These are phyloP conservation scores for Bodo saltans DNA, from an alignment of 78 protist genomes.

Conservation along the genomic window DNA sequence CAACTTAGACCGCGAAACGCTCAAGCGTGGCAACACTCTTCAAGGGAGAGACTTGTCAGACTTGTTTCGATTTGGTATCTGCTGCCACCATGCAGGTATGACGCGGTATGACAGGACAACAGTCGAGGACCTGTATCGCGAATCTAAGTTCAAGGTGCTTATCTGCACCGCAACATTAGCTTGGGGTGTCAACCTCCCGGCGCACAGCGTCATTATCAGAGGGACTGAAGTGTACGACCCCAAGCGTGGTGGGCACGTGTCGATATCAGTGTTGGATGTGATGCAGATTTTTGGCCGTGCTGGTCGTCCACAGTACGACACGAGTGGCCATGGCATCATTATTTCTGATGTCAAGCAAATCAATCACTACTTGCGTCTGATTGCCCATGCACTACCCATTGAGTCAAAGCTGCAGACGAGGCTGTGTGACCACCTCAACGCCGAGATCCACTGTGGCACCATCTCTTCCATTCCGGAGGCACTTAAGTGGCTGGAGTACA, in stretches of 20 bases:
- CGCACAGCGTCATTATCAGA: conserved; percentile 92
- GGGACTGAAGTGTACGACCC: conserved; percentile 86
- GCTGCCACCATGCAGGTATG: conserved; percentile 95
- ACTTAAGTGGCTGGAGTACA: conserved; percentile 86
- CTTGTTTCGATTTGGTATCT: conserved; percentile 64
- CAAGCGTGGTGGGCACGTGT: conserved; percentile 68
- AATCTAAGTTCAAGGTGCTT: conserved; percentile 73
- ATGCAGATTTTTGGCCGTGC: conserved; percentile 97
- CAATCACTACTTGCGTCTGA: conserved; percentile 62
- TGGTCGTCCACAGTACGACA: conserved; percentile 98
- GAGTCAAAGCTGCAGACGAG: conserved; percentile 60
- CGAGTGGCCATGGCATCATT: conserved; percentile 85
- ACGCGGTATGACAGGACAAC: conserved; percentile 81
- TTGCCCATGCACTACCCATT: conserved; percentile 72
- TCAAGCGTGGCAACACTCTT: conserved; percentile 15
- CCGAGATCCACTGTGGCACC: conserved; percentile 96
- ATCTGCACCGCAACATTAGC: conserved; percentile 95
- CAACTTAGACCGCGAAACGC: neutral
- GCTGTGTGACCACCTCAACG: conserved; percentile 87
- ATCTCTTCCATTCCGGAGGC: conserved; percentile 86
- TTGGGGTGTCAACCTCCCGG: conserved; percentile 99
- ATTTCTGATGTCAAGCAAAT: conserved; percentile 83
- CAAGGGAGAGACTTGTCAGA: conserved; percentile 48
- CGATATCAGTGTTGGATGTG: conserved; percentile 89
- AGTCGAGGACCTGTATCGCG: conserved; percentile 80